Evolutionary conservation across 495 filamentous ascomycete genomes (phyloP).

Genomic region (Aspergillus affinis): DNA sequence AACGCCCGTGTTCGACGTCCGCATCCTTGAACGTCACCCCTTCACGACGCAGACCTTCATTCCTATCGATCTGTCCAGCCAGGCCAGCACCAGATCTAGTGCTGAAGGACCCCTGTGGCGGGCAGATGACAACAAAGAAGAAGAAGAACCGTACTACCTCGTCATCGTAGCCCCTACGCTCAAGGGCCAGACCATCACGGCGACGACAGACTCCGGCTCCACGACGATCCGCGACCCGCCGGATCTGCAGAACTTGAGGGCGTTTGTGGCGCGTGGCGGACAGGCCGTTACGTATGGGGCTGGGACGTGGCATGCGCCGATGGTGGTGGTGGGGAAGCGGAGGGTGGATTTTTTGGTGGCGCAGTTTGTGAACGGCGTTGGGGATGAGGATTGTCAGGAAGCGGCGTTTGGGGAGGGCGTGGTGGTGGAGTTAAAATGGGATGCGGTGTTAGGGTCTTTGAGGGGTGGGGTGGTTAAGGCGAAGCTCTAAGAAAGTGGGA

Average conservation of each 20-base stretch:
- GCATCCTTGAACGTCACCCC: conserved; percentile 87
- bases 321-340: conserved; percentile 76
- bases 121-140: background rate
- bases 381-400: conserved; percentile 88
- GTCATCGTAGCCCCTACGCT: conserved; percentile 85
- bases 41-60: conserved; percentile 93
- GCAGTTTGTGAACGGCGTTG: conserved; percentile 84
- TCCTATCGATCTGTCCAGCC: conserved; percentile 61
- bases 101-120: background rate
- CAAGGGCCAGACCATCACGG: conserved; percentile 31
- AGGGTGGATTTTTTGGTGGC: conserved; percentile 82
- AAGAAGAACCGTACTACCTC: conserved; percentile 58
- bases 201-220: conserved; percentile 34
- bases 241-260: conserved; percentile 66
- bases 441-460: conserved; percentile 23
- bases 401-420: conserved; percentile 52
- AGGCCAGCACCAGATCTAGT: conserved; percentile 18
- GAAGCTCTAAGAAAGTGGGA: background rate
- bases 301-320: conserved; percentile 97
- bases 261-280: conserved; percentile 74
- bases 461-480: conserved; percentile 33
- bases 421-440: conserved; percentile 33
- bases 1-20: conserved; percentile 58
- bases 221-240: conserved; percentile 59
- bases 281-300: conserved; percentile 90